A percentile compares a stretch with the other conserved stretches of the same genome.
These are phyloP conservation scores for Aphanocladium album DNA, from an alignment of 2,329 filamentous ascomycete species.

Conservation along the genomic window DNA sequence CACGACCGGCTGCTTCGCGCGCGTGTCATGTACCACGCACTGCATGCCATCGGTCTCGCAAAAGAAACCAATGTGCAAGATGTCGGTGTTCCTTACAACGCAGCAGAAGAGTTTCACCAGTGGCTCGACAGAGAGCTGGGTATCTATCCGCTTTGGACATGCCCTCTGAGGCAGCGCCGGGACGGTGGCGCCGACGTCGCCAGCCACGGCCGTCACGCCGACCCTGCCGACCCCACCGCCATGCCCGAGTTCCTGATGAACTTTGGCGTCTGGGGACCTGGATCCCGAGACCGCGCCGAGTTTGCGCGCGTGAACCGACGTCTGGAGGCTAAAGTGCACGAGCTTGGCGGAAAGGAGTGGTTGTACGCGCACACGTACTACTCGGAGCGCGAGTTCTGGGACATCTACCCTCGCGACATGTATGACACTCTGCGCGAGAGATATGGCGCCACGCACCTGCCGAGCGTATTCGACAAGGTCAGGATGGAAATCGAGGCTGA, in stretches of 20 bases:
- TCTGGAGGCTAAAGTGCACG: constrained; percentile 58
- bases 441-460: constrained; percentile 53
- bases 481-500: constrained; percentile 34
- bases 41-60: constrained; percentile 53
- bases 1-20: constrained; percentile 59
- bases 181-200: no score
- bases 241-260: constrained; percentile 43
- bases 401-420: constrained; percentile 49
- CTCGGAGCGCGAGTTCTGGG: constrained; percentile 60
- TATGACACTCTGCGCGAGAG: constrained; percentile 56
- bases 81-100: constrained; percentile 50
- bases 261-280: constrained; percentile 68
- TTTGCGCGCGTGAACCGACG: constrained; percentile 62
- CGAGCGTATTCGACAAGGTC: constrained; percentile 64
- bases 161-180: constrained; percentile 16
- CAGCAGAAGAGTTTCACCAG: constrained; percentile 29
- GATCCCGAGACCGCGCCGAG: constrained; percentile 41
- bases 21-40: constrained; percentile 55
- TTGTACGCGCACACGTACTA: constrained; percentile 78
- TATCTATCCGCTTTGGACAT: constrained; percentile 27
- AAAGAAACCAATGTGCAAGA: constrained; percentile 59
- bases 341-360: constrained; percentile 72
- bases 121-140: constrained; percentile 23
- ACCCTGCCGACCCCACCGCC: background rate
- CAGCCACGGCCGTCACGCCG: no score